Evolutionary conservation across 345 rosid genomes (phyloP).

Genomic region (Aquilaria malaccensis): DNA sequence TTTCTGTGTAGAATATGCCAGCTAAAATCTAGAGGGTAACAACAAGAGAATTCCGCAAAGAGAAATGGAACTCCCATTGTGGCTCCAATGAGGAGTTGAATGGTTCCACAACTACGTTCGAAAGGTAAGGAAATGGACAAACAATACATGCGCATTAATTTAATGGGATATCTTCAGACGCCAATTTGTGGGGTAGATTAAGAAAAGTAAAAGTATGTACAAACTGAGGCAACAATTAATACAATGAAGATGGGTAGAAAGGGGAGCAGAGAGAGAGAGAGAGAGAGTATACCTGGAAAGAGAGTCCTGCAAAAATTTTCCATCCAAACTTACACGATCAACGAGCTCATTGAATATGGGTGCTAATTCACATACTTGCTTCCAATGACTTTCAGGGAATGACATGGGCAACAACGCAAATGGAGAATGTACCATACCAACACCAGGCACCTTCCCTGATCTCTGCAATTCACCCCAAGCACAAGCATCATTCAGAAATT

Average conservation of each 20-base stretch:
- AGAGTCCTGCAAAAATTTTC: conserved; percentile 61
- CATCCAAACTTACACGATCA: conserved; percentile 92
- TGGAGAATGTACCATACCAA: conserved; percentile 81
- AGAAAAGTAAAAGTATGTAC: background rate
- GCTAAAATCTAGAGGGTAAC: too few relatives aligned
- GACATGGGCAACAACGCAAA: conserved; percentile 58
- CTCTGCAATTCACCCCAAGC: conserved; percentile 28
- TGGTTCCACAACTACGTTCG: too few relatives aligned
- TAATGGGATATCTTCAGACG: background rate
- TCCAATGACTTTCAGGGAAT: conserved; percentile 61
- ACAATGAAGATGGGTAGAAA: background rate
- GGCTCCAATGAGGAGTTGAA: too few relatives aligned
- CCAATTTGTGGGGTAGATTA: background rate
- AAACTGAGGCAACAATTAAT: background rate
- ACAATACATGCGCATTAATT: background rate
- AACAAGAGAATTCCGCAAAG: too few relatives aligned
- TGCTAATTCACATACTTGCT: conserved; percentile 70
- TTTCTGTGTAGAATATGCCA: too few relatives aligned
- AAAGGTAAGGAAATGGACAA: too few relatives aligned
- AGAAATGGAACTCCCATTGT: too few relatives aligned
- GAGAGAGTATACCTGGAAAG: conserved; percentile 47
- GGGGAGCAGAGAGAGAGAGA: background rate
- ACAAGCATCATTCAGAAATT: background rate
- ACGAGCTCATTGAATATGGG: conserved; percentile 83
- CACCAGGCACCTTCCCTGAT: conserved; percentile 80